phyloP scores from a whole-genome alignment of 139 green algal species.

The Volvox africanus region DNA sequence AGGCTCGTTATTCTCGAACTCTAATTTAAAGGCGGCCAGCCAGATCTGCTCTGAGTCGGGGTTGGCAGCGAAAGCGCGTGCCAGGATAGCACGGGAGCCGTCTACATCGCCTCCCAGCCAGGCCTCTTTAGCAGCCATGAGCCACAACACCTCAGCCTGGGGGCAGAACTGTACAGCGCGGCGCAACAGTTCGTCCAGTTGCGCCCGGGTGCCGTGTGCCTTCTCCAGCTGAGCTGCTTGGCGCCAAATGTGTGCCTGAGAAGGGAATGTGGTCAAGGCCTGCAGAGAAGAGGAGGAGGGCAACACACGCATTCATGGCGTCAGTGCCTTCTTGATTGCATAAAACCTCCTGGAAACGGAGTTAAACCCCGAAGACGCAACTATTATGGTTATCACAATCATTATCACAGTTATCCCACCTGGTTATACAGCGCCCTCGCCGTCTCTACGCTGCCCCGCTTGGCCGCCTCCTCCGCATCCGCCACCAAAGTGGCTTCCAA shows the following conservation, averaged over 20 bases:
- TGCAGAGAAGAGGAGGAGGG: not conserved
- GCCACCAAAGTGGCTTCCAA: slow-evolving; percentile 88
- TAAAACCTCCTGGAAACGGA: no score
- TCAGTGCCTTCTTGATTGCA: no score
- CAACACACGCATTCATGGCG: no score
- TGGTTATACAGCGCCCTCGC: slow-evolving; percentile 90
- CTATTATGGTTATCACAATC: no score
- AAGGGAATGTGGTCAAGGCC: slow-evolving; percentile 18
- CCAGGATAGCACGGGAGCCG: slow-evolving; percentile 69
- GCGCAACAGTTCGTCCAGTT: slow-evolving; percentile 87
- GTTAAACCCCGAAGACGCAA: no score
- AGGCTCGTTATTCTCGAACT: slow-evolving; percentile 96
- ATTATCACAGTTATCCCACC: not conserved
- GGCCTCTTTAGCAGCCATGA: slow-evolving; percentile 98
- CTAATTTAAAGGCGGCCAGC: slow-evolving; percentile 98
- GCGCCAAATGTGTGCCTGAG: slow-evolving; percentile 90
- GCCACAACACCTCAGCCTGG: slow-evolving; percentile 95
- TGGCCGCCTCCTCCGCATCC: slow-evolving; percentile 88
- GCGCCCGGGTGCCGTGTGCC: slow-evolving; percentile 77
- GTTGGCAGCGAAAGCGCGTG: slow-evolving; percentile 90
- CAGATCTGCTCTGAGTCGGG: slow-evolving; percentile 95
- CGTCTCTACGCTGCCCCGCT: slow-evolving; percentile 82
- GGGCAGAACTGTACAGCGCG: slow-evolving; percentile 91
- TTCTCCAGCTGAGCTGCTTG: slow-evolving; percentile 94
- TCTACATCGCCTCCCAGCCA: slow-evolving; percentile 76